These are phyloP conservation scores for Globisporangium cederbergense DNA, from an alignment of 352 stramenopile species.

Conservation along the genomic window DNA sequence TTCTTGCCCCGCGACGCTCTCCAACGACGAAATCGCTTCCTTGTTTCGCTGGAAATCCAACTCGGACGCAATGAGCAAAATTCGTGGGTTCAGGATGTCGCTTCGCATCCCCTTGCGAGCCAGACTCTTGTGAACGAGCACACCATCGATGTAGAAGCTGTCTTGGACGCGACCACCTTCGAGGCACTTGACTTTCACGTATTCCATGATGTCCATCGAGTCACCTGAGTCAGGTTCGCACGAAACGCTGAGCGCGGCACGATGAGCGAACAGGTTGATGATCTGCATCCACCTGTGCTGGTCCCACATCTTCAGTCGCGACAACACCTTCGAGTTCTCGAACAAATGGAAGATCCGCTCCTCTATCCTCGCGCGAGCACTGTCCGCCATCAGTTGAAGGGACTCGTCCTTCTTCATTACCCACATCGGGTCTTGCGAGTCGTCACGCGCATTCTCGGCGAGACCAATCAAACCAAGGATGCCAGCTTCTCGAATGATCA, in stretches of 20 bases:
- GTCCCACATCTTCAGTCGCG: constrained; percentile 62
- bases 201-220: constrained; percentile 82
- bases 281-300: constrained; percentile 84
- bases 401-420: constrained; percentile 37
- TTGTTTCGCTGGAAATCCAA: constrained; percentile 86
- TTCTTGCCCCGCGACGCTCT: constrained; percentile 82
- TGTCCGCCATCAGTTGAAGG: constrained; percentile 54
- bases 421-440: constrained; percentile 42
- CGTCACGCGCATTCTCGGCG: constrained; percentile 57
- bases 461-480: constrained; percentile 60
- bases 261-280: constrained; percentile 66
- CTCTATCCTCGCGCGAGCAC: constrained; percentile 62
- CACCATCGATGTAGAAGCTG: constrained; percentile 86
- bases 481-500: constrained; percentile 42
- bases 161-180: constrained; percentile 72
- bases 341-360: constrained; percentile 73
- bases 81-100: constrained; percentile 72
- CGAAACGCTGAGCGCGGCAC: constrained; percentile 57
- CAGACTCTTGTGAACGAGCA: constrained; percentile 86
- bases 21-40: constrained; percentile 75
- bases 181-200: constrained; percentile 79
- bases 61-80: constrained; percentile 78
- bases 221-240: constrained; percentile 72
- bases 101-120: constrained; percentile 82
- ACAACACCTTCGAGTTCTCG: constrained; percentile 44